Evolutionary conservation across 2,329 filamentous ascomycete species (phyloP), one percentile per base, ranked within the genome.

Genomic region (Coniochaeta ligniaria): DNA sequence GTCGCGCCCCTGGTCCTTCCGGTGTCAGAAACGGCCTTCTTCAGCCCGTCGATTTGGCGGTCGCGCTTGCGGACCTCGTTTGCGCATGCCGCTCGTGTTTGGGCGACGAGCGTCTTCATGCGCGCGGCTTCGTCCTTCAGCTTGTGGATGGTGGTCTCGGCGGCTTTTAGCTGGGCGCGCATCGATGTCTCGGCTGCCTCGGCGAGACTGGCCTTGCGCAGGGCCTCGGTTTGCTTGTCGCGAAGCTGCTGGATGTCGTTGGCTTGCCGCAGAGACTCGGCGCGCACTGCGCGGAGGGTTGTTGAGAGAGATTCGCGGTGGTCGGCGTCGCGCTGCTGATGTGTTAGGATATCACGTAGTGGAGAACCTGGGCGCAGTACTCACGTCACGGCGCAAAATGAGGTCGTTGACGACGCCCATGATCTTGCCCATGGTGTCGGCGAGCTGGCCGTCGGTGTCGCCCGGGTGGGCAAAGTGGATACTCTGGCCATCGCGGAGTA

Each of bases 341-440:
- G 33, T 35, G 33, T 57, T 24, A 57, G 54, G 11, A 55, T 11
- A 36, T n/a, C 12, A 24, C 7, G 14, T 33, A 4, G 54, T 9
- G 3, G 35, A 57, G 4, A 6, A 8, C 9, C 28, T 6, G 35
- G 5, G 12, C 31, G 31, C 3, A 43, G 56, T 60, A 79, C 86
- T 68, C 79, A 96, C 92, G 73, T 99, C 95, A 79, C 93, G 86
- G 66, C 93, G 85, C 62, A 97, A 74, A 62, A 99, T 91, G 67
- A 99, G 76, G 71, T 99, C 95, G 74, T 99, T 96, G 57, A 99
- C 86, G 26, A 99, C 83, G 71, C 94, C 90, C 76, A 99, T 96
- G 67, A 98, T 88, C 66, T 87, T 85, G 22, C 90, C 89, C 87
- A 95, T 94, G 20, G 90, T 90, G 58, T 83, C 84, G 26, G 73